A percentile compares a stretch with the other conserved stretches of the same genome.
These are phyloP conservation scores for Phytopythium sindhum DNA, from an alignment of 352 stramenopile genomes.

Conservation along the genomic window DNA sequence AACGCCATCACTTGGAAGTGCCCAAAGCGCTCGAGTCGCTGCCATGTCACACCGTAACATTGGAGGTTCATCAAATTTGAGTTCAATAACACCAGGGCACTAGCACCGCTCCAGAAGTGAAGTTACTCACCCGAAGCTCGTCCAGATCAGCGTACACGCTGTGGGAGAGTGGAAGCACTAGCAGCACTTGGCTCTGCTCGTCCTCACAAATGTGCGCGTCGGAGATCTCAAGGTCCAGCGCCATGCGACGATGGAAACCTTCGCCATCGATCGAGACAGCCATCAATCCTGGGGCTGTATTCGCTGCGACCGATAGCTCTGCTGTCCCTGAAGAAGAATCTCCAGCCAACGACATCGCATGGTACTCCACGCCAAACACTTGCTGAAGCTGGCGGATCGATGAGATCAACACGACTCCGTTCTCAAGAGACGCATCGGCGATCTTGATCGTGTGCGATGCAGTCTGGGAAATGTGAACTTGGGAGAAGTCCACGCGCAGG, in stretches of 20 bases:
- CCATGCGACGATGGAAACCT: slow-evolving; percentile 45
- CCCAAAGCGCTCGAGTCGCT: slow-evolving; percentile 59
- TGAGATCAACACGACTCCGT: background rate
- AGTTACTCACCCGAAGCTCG: slow-evolving; percentile 38
- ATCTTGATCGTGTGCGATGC: background rate
- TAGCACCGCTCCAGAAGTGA: background rate
- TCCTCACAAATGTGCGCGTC: slow-evolving; percentile 9
- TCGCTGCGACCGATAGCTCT: background rate
- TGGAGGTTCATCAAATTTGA: background rate
- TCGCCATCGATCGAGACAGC: slow-evolving; percentile 25
- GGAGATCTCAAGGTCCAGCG: slow-evolving; percentile 27
- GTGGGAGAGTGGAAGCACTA: slow-evolving; percentile 40
- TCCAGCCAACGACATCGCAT: background rate
- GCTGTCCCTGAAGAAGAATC: background rate
- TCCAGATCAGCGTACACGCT: slow-evolving; percentile 53
- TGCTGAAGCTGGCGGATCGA: background rate
- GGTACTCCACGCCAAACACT: slow-evolving; percentile 12
- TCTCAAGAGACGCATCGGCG: background rate
- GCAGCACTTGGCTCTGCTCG: slow-evolving; percentile 15
- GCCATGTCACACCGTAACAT: background rate
- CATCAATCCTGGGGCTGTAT: background rate
- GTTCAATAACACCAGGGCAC: background rate
- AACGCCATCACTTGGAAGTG: slow-evolving; percentile 40
- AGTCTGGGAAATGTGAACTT: background rate
- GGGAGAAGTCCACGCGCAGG: background rate